Conservation (phyloP, 345 rosid species). For the Mercurialis annua region DNA sequence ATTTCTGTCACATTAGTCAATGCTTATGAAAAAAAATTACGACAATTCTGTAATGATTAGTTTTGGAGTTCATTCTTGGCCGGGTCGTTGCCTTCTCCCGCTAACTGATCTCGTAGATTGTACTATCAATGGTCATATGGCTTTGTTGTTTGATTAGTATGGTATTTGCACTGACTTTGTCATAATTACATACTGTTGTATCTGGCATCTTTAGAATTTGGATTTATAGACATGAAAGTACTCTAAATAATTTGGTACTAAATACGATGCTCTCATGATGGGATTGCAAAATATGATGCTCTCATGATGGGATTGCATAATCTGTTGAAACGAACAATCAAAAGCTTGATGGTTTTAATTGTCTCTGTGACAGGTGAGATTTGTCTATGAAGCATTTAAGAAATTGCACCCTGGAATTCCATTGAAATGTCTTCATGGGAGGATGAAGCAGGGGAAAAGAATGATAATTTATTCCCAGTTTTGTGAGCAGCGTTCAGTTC, state of each 20-base stretch:
- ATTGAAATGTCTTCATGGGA: slow-evolving; percentile 90
- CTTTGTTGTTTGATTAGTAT: not conserved
- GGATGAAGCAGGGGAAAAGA: slow-evolving; percentile 87
- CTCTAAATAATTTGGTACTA: not conserved
- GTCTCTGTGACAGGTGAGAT: slow-evolving; percentile 57
- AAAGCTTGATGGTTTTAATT: not conserved
- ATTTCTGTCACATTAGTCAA: not conserved
- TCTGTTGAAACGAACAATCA: not conserved
- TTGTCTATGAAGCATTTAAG: slow-evolving; percentile 91
- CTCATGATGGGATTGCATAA: not conserved
- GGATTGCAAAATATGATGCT: not conserved
- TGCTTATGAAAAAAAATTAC: too few species aligned
- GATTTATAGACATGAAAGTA: not conserved
- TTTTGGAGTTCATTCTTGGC: not conserved
- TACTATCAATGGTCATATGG: not conserved
- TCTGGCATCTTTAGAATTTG: not conserved
- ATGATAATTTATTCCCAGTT: slow-evolving; percentile 81
- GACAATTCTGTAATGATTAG: too few species aligned
- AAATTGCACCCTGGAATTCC: slow-evolving; percentile 94
- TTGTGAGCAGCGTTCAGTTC: slow-evolving; percentile 74
- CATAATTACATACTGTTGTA: not conserved
- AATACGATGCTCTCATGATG: not conserved
- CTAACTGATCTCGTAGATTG: not conserved
- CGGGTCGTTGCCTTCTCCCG: too few species aligned
- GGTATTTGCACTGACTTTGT: not conserved